Percentiles rank a stretch among this genome's conserved stretches.
Evolutionary conservation across 345 rosid genomes (phyloP).

Genomic region (Psidium guajava): DNA sequence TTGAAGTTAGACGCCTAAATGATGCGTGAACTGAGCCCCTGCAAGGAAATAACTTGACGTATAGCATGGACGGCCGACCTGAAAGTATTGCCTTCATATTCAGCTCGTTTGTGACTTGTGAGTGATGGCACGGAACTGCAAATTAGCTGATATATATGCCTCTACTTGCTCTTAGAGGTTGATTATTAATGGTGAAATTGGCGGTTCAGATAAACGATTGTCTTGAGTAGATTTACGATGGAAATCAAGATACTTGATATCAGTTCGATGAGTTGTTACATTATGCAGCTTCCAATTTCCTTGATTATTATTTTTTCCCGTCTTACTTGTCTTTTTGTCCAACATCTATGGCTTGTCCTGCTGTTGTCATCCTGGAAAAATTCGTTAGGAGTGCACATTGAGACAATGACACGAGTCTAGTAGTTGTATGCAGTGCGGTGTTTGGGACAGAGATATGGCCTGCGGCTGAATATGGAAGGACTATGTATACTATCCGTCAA

Average conservation of each 20-base stretch:
- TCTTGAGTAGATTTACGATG: not conserved
- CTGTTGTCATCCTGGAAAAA: not conserved
- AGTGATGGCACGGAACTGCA: not conserved
- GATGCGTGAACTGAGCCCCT: not conserved
- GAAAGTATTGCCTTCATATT: not conserved
- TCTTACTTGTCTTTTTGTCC: not conserved
- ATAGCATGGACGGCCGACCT: not conserved
- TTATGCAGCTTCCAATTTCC: not conserved
- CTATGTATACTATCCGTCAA: slow-evolving; percentile 94
- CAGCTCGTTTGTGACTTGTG: not conserved
- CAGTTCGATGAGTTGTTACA: not conserved
- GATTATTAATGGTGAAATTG: not conserved
- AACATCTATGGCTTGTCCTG: not conserved
- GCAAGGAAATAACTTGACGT: not conserved
- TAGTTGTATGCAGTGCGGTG: slow-evolving; percentile 81
- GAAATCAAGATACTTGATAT: not conserved
- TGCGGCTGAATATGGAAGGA: slow-evolving; percentile 94
- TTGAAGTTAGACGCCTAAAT: not conserved
- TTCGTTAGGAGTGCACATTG: not conserved
- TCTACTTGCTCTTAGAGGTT: not conserved
- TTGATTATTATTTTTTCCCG: not conserved
- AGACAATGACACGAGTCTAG: slow-evolving; percentile 10
- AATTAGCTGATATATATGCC: not conserved
- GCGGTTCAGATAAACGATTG: not conserved
- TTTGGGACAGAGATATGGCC: slow-evolving; percentile 99